Evolutionary conservation across 495 filamentous ascomycete genomes (phyloP).

Genomic region (Staphylotrichum longicolle): DNA sequence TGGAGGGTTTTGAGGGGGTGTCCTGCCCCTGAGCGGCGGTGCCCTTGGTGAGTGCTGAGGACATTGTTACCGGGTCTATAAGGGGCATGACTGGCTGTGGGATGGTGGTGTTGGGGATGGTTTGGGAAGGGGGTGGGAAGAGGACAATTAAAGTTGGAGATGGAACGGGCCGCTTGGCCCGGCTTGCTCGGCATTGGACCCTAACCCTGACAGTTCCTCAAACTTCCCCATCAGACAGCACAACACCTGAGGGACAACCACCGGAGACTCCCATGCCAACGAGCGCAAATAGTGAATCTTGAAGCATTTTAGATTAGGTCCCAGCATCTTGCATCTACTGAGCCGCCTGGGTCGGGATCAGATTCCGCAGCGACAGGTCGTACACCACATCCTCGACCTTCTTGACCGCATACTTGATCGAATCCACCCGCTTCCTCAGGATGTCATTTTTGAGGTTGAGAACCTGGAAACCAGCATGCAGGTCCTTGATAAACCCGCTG

Average conservation of each 20-base stretch:
- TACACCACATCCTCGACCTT: constrained; percentile 98
- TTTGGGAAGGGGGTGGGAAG: constrained; percentile 6
- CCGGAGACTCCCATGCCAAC: background rate
- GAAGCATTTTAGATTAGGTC: too few species aligned
- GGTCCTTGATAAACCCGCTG: constrained; percentile 87
- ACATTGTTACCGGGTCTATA: constrained; percentile 36
- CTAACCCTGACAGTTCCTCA: constrained; percentile 25
- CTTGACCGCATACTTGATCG: constrained; percentile 96
- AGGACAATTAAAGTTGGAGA: constrained; percentile 9
- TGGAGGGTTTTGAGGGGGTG: background rate
- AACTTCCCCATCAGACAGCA: too few species aligned
- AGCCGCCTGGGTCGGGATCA: constrained; percentile 57
- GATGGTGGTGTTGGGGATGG: background rate
- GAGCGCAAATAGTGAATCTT: too few species aligned
- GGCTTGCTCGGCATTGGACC: constrained; percentile 18
- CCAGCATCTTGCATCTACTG: constrained; percentile 12
- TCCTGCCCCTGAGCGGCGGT: constrained; percentile 1
- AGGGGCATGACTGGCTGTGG: constrained; percentile 30
- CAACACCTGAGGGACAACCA: background rate
- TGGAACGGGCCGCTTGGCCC: constrained; percentile 12
- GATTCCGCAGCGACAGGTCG: constrained; percentile 80
- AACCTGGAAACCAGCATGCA: constrained; percentile 93
- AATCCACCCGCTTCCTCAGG: constrained; percentile 81
- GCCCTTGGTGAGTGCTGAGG: constrained; percentile 23
- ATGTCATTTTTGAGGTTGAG: constrained; percentile 96